phyloP scores from a whole-genome alignment of 176 grass and related monocot genomes.

The Themeda triandra region DNA sequence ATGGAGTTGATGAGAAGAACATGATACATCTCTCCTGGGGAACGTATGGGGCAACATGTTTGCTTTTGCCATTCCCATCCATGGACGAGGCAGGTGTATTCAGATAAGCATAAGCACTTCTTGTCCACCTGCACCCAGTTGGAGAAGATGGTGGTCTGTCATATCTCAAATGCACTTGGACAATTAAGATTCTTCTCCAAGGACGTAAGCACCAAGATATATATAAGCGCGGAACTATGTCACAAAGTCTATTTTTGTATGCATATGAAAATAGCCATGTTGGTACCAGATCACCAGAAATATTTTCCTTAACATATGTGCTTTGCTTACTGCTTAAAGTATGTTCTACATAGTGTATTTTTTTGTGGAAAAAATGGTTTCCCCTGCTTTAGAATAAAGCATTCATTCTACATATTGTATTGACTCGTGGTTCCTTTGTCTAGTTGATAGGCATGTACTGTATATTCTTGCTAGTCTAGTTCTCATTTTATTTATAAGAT shows the following conservation, averaged over 20 bases:
- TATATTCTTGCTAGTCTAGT: too few relatives aligned
- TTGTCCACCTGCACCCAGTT: conserved; percentile 76
- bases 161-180: conserved; percentile 5
- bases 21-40: conserved; percentile 43
- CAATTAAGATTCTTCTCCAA: conserved; percentile 14
- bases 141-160: conserved; percentile 25
- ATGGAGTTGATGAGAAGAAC: conserved; percentile 12
- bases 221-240: neutral
- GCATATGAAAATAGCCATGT: conserved; percentile 3
- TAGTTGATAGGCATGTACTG: too few relatives aligned
- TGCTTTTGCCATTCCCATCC: conserved; percentile 37
- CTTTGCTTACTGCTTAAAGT: too few relatives aligned
- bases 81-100: conserved; percentile 63
- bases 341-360: too few relatives aligned
- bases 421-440: too few relatives aligned
- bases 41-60: conserved; percentile 31
- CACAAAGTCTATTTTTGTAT: neutral
- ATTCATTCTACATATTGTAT: too few relatives aligned
- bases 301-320: neutral
- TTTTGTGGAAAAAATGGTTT: too few relatives aligned
- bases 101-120: conserved; percentile 80
- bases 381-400: too few relatives aligned
- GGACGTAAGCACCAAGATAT: neutral
- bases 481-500: too few relatives aligned
- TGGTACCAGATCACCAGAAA: neutral